Conservation (phyloP, 2,329 filamentous ascomycete species). For the Herpomyces periplanetae region DNA sequence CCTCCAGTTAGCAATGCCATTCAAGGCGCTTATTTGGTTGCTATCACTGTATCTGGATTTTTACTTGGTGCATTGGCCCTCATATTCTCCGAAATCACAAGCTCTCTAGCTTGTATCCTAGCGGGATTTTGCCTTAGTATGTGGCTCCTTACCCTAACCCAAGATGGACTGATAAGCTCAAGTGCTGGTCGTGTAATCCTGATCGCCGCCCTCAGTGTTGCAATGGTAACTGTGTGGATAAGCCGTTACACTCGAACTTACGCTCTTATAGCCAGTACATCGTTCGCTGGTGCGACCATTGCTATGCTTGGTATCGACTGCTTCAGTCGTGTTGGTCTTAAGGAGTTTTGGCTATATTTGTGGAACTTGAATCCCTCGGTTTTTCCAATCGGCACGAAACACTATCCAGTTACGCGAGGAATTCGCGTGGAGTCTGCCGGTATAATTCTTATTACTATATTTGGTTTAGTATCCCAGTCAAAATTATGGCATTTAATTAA, state of each 20-base stretch:
- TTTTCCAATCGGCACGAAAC: constrained; percentile 33
- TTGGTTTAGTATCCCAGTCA: constrained; percentile 46
- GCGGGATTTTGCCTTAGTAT: constrained; percentile 39
- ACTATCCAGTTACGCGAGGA: constrained; percentile 50
- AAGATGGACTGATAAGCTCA: constrained; percentile 28
- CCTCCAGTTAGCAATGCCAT: constrained; percentile 30
- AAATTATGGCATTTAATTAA: constrained; percentile 47
- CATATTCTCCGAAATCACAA: constrained; percentile 45
- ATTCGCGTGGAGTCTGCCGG: constrained; percentile 51
- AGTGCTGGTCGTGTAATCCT: constrained; percentile 26
- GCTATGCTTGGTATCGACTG: constrained; percentile 58
- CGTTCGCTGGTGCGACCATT: constrained; percentile 43
- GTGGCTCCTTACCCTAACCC: constrained; percentile 48
- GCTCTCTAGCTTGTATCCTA: constrained; percentile 36
- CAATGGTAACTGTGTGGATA: constrained; percentile 31
- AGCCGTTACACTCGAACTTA: constrained; percentile 37
- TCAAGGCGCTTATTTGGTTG: constrained; percentile 57
- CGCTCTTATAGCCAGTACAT: constrained; percentile 29
- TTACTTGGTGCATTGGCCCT: constrained; percentile 32
- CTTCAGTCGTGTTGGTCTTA: constrained; percentile 53
- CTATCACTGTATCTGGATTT: constrained; percentile 26
- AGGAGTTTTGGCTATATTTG: constrained; percentile 81
- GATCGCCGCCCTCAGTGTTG: constrained; percentile 27
- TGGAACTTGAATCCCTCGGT: constrained; percentile 43
- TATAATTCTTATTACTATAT: constrained; percentile 28